Evolutionary conservation across 495 filamentous ascomycete genomes (phyloP), one percentile per base, ranked within the genome.

Genomic region (Symbiotaphrina buchneri): DNA sequence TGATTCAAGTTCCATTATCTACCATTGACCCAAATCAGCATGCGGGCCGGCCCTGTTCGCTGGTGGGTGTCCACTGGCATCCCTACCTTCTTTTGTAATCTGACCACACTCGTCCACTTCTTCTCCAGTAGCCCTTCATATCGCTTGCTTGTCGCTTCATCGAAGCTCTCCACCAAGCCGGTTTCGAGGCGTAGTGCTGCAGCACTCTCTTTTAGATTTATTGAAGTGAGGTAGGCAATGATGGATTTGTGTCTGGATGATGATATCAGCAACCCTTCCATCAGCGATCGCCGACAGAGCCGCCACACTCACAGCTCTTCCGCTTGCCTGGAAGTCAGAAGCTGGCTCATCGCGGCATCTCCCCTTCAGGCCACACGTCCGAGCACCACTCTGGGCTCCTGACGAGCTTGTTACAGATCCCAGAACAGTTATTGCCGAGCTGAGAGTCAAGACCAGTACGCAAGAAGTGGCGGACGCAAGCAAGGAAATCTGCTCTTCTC

Each of bases 1-100:
- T 20, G 71, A 59, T 54, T 95, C 85, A 10, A 94, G 65, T 32
- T 95, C 84, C 74, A 93, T 84, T 40, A 95, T 87, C 83, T 94
- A 54, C 19, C 32, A 18, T 4, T 7, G 18, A 15, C 24, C 14
- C 24, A 26, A 13, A 32, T 44, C 32, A 39, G 36, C 25, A 14
- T 26, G n/a, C n/a, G 10, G 10, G 27, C n/a, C n/a, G n/a, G n/a
- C n/a, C n/a, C n/a, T n/a, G n/a, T n/a, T n/a, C n/a, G n/a, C n/a
- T n/a, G n/a, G n/a, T n/a, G n/a, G n/a, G n/a, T n/a, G n/a, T 15
- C 18, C 14, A 6, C 17, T n/a, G 1, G 20, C 16, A 8, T 34
- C 34, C 53, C 21, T 47, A 76, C 80, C 74, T 82, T 92, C 52
- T 84, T 91, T 50, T 94, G 83, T 48, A 94, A 52, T 30, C 83